Percentiles rank a stretch among this genome's conserved stretches.
Conservation (phyloP, 2,329 filamentous ascomycete genomes). For the Beauveria medogensis region DNA sequence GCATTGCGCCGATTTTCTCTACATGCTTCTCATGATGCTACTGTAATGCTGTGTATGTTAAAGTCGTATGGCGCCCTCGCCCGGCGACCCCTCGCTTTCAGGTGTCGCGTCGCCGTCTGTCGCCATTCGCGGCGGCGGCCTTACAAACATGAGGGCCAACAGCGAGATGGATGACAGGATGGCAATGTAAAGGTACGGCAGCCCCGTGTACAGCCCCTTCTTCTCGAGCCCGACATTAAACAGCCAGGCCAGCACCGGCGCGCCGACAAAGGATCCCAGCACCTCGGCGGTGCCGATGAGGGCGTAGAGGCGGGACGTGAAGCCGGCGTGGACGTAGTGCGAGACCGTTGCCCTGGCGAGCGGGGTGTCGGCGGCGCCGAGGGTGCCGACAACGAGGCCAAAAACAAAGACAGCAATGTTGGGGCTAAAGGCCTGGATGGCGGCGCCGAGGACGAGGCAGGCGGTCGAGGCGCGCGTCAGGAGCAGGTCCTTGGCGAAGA, state of each 20-base stretch:
- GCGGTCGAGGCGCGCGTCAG: slow-evolving; percentile 26
- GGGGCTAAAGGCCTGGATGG: slow-evolving; percentile 27
- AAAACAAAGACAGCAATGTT: slow-evolving; percentile 27
- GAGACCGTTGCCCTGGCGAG: slow-evolving; percentile 33
- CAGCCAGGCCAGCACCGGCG: slow-evolving; percentile 30
- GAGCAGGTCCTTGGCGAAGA: slow-evolving; percentile 30
- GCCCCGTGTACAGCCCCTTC: slow-evolving; percentile 28
- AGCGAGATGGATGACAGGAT: slow-evolving; percentile 22
- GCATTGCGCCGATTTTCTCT: background rate
- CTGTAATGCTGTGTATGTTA: background rate
- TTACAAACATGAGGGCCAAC: slow-evolving; percentile 23
- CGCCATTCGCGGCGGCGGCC: slow-evolving; percentile 18
- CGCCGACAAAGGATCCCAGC: slow-evolving; percentile 31
- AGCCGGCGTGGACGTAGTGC: slow-evolving; percentile 28
- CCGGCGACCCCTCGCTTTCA: slow-evolving; percentile 14
- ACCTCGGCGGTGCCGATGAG: slow-evolving; percentile 33
- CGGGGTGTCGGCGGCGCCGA: slow-evolving; percentile 31
- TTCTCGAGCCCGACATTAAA: slow-evolving; percentile 29
- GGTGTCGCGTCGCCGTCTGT: slow-evolving; percentile 12
- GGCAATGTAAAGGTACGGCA: slow-evolving; percentile 33
- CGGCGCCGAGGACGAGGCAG: slow-evolving; percentile 23
- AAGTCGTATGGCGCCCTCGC: slow-evolving; percentile 10
- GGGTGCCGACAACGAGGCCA: slow-evolving; percentile 28
- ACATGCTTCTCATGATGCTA: background rate
- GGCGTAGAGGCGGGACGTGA: slow-evolving; percentile 33